Evolutionary conservation across 1,284 basidiomycete genomes (phyloP).

Genomic region (Naganishia sp.): DNA sequence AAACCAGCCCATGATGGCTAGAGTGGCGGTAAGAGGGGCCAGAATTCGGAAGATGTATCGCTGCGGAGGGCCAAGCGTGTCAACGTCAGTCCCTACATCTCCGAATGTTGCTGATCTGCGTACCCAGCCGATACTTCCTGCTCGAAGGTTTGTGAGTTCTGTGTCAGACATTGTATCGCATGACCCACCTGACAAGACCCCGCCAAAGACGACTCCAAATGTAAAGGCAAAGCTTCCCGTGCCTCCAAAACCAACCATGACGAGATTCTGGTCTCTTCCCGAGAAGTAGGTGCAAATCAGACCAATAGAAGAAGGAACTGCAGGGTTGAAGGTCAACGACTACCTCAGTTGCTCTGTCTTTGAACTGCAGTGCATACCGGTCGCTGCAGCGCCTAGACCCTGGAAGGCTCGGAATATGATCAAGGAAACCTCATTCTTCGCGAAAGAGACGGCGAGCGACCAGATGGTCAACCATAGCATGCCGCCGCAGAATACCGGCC

Average conservation of each 20-base stretch:
- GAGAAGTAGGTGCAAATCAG: not conserved
- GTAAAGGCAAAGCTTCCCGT: not conserved
- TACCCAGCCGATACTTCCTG: constrained; percentile 2
- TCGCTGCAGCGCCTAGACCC: not conserved
- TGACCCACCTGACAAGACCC: not conserved
- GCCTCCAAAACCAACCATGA: not conserved
- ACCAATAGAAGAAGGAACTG: not conserved
- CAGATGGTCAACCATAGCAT: constrained; percentile 12
- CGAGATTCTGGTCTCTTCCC: constrained; percentile 3
- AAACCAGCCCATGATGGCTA: not conserved
- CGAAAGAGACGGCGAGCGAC: constrained; percentile 20
- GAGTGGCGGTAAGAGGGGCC: not conserved
- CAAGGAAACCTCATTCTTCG: constrained; percentile 8
- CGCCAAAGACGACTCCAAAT: not conserved
- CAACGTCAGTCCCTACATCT: not conserved
- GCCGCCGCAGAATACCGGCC: constrained; percentile 37
- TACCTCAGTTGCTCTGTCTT: not conserved
- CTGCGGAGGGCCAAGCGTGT: not conserved
- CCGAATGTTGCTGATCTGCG: not conserved
- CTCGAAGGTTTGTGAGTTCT: not conserved
- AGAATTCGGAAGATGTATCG: not conserved
- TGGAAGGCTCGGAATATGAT: constrained; percentile 7
- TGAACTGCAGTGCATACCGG: not conserved
- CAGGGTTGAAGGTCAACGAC: not conserved
- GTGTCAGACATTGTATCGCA: too few relatives aligned